phyloP scores from a whole-genome alignment of 108 stramenopile species.

The Phaeodactylum tricornutum region DNA sequence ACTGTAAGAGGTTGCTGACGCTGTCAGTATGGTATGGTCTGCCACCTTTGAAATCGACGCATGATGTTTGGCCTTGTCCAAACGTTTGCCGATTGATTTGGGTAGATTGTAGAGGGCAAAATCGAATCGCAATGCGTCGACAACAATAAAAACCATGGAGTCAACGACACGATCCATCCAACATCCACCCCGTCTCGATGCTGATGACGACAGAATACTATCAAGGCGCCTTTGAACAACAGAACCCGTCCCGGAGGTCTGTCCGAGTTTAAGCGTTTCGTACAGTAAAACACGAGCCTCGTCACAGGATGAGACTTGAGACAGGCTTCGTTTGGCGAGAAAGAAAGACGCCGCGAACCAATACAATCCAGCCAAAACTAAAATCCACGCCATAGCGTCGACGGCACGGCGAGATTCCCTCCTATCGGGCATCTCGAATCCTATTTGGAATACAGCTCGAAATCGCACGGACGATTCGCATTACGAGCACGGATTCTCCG shows the following conservation, averaged over 20 bases:
- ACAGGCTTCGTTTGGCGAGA: slow-evolving; percentile 35
- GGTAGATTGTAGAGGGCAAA: slow-evolving; percentile 78
- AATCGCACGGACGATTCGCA: no score
- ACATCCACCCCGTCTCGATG: slow-evolving; percentile 28
- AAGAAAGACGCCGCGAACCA: slow-evolving; percentile 47
- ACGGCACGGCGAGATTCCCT: no score
- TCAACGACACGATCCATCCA: slow-evolving; percentile 73
- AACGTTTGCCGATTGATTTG: slow-evolving; percentile 49
- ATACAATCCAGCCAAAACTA: slow-evolving; percentile 23
- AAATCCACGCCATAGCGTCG: not conserved
- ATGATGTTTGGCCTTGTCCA: slow-evolving; percentile 12
- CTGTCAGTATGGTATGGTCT: slow-evolving; percentile 11
- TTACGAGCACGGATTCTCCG: no score
- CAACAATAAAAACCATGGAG: slow-evolving; percentile 75
- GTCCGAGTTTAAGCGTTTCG: not conserved
- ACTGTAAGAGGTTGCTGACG: slow-evolving; percentile 17
- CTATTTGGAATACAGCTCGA: no score
- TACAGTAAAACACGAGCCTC: slow-evolving; percentile 25
- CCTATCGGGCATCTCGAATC: no score
- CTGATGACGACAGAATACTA: not conserved
- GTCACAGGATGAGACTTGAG: slow-evolving; percentile 37
- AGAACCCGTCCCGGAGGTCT: not conserved
- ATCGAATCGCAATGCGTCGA: slow-evolving; percentile 94
- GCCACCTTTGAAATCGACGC: not conserved
- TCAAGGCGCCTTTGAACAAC: no score